A percentile compares a stretch with the other conserved stretches of the same genome.
These are phyloP conservation scores for Penicillium hesseltinei DNA, from an alignment of 2,329 filamentous ascomycete species.

Conservation along the genomic window DNA sequence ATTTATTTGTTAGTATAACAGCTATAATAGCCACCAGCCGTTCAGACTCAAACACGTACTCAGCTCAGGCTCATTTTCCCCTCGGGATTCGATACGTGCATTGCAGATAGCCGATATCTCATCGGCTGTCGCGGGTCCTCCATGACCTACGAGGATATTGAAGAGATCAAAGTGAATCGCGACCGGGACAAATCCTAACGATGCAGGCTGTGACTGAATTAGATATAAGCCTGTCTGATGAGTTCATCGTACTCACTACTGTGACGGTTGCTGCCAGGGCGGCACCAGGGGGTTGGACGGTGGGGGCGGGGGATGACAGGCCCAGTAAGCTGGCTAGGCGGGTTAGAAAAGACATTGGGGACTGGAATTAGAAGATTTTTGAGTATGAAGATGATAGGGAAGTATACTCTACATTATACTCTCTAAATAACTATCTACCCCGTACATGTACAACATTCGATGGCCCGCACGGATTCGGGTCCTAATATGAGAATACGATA, in stretches of 20 bases:
- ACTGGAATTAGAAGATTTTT: background rate
- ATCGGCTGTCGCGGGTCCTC: conserved; percentile 26
- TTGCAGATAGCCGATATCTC: conserved; percentile 29
- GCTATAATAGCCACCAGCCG: background rate
- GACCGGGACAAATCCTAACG: conserved; percentile 40
- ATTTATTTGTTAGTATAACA: background rate
- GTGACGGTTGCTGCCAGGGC: conserved; percentile 30
- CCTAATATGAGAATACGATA: background rate
- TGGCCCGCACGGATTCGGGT: background rate
- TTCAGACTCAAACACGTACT: conserved; percentile 18
- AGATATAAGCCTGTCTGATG: background rate
- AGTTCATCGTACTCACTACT: conserved; percentile 18
- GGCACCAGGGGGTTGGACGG: conserved; percentile 22
- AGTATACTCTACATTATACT: background rate
- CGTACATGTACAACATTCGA: background rate
- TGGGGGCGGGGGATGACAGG: conserved; percentile 8
- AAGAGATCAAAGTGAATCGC: conserved; percentile 39
- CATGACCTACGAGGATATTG: conserved; percentile 25
- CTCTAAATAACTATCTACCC: background rate
- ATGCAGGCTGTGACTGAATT: conserved; percentile 27
- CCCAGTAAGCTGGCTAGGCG: conserved; percentile 17
- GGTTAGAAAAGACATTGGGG: conserved; percentile 18
- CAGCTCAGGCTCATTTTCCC: conserved; percentile 18
- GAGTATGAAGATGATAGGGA: background rate
- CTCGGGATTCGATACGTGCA: conserved; percentile 7